Percentiles rank a stretch among this genome's conserved stretches.
phyloP scores from a whole-genome alignment of 2,329 filamentous ascomycete genomes.

The Ambrosiella beaveri region DNA sequence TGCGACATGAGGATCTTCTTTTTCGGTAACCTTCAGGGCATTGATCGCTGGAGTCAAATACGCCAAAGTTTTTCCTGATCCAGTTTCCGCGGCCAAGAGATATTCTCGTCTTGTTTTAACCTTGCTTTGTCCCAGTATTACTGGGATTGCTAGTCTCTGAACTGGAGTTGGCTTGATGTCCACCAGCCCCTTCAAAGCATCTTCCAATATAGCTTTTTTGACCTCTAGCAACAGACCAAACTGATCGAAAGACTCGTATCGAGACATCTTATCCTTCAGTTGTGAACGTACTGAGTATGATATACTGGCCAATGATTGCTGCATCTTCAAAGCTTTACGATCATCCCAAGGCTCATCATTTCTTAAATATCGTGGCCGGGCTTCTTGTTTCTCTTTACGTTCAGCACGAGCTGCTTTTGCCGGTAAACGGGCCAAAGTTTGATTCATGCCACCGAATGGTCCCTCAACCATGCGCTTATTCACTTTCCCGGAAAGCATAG shows the following conservation, averaged over 20 bases:
- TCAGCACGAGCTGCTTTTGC: conserved; percentile 3
- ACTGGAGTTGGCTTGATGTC: conserved; percentile 74
- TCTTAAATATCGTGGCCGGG: background rate
- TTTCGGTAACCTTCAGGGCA: conserved; percentile 63
- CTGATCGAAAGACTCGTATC: conserved; percentile 63
- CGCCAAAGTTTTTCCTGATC: conserved; percentile 89
- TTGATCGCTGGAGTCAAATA: conserved; percentile 77
- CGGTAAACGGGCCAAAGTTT: conserved; percentile 27
- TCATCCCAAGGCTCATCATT: conserved; percentile 16
- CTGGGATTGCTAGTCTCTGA: conserved; percentile 75
- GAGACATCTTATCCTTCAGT: conserved; percentile 39
- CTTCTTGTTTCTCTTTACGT: background rate
- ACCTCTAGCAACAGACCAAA: conserved; percentile 59
- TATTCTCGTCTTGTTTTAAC: conserved; percentile 33
- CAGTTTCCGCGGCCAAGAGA: conserved; percentile 84
- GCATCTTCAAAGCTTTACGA: conserved; percentile 84
- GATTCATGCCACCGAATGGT: conserved; percentile 40
- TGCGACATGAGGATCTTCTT: conserved; percentile 38
- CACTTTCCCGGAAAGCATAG: conserved; percentile 21
- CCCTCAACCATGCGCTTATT: conserved; percentile 27
- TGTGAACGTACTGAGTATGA: conserved; percentile 49
- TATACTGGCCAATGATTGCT: conserved; percentile 57
- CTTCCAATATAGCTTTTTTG: conserved; percentile 50
- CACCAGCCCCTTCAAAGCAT: conserved; percentile 57
- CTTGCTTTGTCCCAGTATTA: conserved; percentile 43